Base-by-base conservation (phyloP, 805 yeast species). In the Lipomyces sp. region DNA sequence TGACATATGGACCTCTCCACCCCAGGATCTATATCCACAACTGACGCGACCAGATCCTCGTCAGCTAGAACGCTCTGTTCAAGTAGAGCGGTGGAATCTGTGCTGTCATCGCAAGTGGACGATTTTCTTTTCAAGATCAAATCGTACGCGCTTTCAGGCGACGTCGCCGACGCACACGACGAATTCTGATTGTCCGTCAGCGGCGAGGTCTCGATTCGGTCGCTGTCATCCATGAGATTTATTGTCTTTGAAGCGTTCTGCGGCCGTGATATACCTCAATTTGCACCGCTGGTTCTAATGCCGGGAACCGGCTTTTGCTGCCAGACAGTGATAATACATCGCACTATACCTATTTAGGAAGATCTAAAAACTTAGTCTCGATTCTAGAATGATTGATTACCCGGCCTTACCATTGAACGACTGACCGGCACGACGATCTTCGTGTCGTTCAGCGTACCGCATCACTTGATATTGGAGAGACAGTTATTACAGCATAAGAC, bases 1-100 rank as follows among this genome's bases (percentile, higher is more conserved):
- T 81, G 72, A 56, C 74, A 67, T 50, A 75, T 57, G n/a, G 69
- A 66, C 51, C 71, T 55, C 58, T 76, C 77, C 8, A 77, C 67
- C 30, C 53, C 67, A 8, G 68, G 64, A 53, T 73, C 75, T 51
- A 69, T 56, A 33, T 51, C 64, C 11, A 59, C 60, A 3, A 62
- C 59, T n/a, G 58, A 39, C 10, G 64, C 62, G 6, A 57, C 57
- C 39, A 65, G 35, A 35, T 65, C 71, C 10, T 65, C 71, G 35
- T 66, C 64, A 8, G 69, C 66, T 5, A 65, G 64, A 13, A 63
- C 55, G 48, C 69, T 65, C 59, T 65, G 69, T 32, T 62, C 59
- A 29, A 65, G 53, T 53, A 62, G 32, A 10, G 39, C 59, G 6
- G 63, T 53, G 8, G 55, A 53, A 32, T 59, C 66, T 37, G 24